Conservation (phyloP, 2,329 filamentous ascomycete species). For the Arthrobotrys musiformis region DNA sequence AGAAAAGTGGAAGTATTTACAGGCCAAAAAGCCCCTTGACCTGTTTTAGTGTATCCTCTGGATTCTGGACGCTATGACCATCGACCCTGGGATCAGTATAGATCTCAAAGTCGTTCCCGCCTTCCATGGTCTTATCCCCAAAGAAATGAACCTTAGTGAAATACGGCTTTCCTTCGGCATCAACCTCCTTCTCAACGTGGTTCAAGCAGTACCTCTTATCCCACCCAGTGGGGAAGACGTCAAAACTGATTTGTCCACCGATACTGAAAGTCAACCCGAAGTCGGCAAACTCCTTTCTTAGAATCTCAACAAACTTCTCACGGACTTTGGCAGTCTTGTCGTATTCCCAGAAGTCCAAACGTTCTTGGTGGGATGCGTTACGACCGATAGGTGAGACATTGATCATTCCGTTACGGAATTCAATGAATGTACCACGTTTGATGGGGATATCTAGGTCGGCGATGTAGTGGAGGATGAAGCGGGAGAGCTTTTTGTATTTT, state of each 20-base stretch:
- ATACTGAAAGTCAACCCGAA: constrained; percentile 92
- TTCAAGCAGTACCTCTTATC: constrained; percentile 97
- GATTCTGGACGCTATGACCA: constrained; percentile 83
- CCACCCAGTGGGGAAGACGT: constrained; percentile 96
- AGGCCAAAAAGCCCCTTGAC: constrained; percentile 83
- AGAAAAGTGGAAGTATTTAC: constrained; percentile 60
- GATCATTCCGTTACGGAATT: constrained; percentile 92
- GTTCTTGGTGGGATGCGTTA: constrained; percentile 80
- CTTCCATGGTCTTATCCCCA: constrained; percentile 90
- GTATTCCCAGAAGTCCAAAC: constrained; percentile 82
- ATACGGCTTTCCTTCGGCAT: constrained; percentile 69
- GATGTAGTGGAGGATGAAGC: constrained; percentile 82
- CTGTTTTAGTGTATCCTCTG: constrained; percentile 82
- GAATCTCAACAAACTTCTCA: constrained; percentile 76
- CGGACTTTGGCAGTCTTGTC: constrained; percentile 82
- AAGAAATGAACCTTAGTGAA: constrained; percentile 87
- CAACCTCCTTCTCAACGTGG: constrained; percentile 75
- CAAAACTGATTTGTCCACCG: constrained; percentile 97
- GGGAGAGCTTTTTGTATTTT: constrained; percentile 80
- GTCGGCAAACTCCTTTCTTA: constrained; percentile 84
- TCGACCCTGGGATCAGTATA: constrained; percentile 82
- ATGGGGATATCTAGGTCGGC: constrained; percentile 84
- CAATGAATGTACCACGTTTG: constrained; percentile 84
- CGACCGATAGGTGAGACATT: constrained; percentile 85
- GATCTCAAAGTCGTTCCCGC: constrained; percentile 95